These are phyloP conservation scores for Hyaloraphidium curvatum DNA, from an alignment of 192 early-diverging fungal species.

Conservation along the genomic window DNA sequence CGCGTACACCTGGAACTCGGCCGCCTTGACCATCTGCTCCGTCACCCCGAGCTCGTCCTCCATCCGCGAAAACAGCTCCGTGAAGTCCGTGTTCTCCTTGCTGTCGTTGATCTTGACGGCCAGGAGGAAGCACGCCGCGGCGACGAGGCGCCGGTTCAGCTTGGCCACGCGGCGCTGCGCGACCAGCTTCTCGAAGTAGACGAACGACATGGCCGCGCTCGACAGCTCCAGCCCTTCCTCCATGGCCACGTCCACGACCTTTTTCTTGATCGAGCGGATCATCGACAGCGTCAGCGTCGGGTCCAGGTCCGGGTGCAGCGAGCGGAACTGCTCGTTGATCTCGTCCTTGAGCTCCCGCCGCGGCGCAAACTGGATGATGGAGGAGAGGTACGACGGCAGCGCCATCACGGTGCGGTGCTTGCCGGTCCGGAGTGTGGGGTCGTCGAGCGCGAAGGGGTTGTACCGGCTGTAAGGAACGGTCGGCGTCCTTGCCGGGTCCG, in stretches of 20 bases:
- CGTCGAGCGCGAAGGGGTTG: conserved; percentile 70
- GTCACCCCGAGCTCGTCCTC: conserved; percentile 57
- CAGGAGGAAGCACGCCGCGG: conserved; percentile 54
- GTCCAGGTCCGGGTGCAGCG: conserved; percentile 61
- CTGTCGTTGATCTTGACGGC: conserved; percentile 62
- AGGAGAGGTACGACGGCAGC: conserved; percentile 65
- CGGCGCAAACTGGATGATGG: conserved; percentile 61
- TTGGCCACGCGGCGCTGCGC: conserved; percentile 32
- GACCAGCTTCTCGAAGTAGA: conserved; percentile 90
- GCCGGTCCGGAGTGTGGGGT: conserved; percentile 63
- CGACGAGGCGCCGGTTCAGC: not conserved
- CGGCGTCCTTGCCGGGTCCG: no score
- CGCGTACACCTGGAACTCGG: conserved; percentile 84
- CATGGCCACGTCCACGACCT: conserved; percentile 36
- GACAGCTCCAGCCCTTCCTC: conserved; percentile 68
- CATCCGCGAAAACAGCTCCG: conserved; percentile 24
- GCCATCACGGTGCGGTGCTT: conserved; percentile 58
- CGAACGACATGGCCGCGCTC: conserved; percentile 70
- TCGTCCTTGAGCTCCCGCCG: conserved; percentile 73
- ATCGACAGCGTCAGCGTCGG: conserved; percentile 65
- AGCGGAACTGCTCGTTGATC: conserved; percentile 65
- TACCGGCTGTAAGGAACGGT: no score
- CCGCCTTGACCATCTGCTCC: conserved; percentile 53
- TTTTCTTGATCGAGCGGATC: conserved; percentile 60
- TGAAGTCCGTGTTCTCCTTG: not conserved